phyloP scores from a whole-genome alignment of 2,329 filamentous ascomycete genomes.

The Colletotrichum lini region DNA sequence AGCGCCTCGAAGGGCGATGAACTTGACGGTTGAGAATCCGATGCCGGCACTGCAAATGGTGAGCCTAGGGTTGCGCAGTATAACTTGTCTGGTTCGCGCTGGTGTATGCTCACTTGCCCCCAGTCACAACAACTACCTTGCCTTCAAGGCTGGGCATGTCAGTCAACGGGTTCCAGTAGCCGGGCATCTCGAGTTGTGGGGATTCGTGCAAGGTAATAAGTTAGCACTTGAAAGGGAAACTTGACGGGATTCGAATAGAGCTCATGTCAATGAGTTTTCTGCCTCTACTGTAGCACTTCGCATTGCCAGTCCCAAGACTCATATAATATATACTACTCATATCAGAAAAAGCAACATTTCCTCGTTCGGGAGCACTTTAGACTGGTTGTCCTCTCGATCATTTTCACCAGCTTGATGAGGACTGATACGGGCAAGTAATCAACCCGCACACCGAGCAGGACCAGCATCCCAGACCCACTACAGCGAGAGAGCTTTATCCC shows the following conservation, averaged over 20 bases:
- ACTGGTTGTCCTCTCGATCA: no score
- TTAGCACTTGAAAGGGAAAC: rapidly evolving
- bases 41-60: slow-evolving; percentile 43
- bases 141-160: slow-evolving; percentile 45
- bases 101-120: slow-evolving; percentile 44
- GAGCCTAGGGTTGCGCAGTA: not conserved
- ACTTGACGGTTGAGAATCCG: slow-evolving; percentile 46
- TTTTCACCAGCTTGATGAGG: not conserved
- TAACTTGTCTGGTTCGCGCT: no score
- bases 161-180: slow-evolving; percentile 38
- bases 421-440: not conserved
- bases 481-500: slow-evolving; percentile 4
- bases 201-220: not conserved
- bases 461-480: not conserved
- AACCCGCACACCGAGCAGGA: not conserved
- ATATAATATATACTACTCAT: not conserved
- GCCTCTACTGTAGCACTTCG: not conserved
- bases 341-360: no score
- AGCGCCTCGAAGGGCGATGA: slow-evolving; percentile 46
- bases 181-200: slow-evolving; percentile 2
- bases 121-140: slow-evolving; percentile 48
- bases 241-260: not conserved
- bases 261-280: not conserved
- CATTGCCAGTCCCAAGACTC: not conserved
- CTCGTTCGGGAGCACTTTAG: no score